A percentile compares a stretch with the other conserved stretches of the same genome.
Conservation (phyloP, 768 basidiomycete species). For the Pilatotrama ljubarskyi region DNA sequence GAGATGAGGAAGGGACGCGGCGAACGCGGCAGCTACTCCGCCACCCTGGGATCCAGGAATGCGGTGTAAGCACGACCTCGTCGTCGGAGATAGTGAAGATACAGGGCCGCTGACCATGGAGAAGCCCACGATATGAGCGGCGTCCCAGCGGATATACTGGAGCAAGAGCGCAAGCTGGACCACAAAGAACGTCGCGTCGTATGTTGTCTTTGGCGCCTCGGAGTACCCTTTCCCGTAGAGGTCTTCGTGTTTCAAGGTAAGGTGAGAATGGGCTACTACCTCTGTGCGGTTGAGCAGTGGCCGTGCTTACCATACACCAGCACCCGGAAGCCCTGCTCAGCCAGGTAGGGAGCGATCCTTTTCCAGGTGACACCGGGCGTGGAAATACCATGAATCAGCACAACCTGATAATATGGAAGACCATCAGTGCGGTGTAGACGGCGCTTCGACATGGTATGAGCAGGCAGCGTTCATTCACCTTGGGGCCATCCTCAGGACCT, state of each 20-base stretch:
- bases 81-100: background rate
- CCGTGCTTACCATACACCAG: constrained; percentile 62
- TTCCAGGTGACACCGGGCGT: constrained; percentile 75
- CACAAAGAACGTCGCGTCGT: constrained; percentile 61
- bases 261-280: no score
- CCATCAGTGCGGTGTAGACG: no score
- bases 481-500: constrained; percentile 68
- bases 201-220: constrained; percentile 68
- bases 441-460: background rate
- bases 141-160: constrained; percentile 74
- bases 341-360: constrained; percentile 64
- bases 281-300: no score
- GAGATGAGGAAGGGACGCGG: constrained; percentile 66
- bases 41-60: constrained; percentile 69
- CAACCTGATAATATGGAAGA: constrained; percentile 55
- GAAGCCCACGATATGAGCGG: constrained; percentile 62
- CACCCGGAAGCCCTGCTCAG: constrained; percentile 64
- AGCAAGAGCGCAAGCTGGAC: constrained; percentile 79
- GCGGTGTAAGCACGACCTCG: no score
- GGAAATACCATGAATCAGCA: constrained; percentile 76
- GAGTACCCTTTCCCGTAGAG: constrained; percentile 85
- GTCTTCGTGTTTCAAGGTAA: no score
- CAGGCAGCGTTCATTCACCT: constrained; percentile 40
- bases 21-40: constrained; percentile 69
- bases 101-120: constrained; percentile 67